Base-by-base conservation (phyloP, 1,139 yeast species). In the Hyphopichia fennica region DNA sequence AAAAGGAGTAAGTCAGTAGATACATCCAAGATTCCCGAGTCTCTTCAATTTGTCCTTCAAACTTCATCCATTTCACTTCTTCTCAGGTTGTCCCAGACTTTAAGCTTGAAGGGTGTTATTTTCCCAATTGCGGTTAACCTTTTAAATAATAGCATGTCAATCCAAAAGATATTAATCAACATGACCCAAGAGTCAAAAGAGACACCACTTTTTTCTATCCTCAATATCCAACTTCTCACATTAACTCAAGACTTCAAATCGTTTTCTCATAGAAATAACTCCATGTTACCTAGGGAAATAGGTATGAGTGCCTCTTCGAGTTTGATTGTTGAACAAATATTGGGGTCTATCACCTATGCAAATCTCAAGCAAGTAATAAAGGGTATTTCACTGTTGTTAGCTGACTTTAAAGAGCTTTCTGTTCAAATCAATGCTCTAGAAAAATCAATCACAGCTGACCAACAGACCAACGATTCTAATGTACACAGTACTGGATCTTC, bases 121-220 rank as follows among this genome's bases (percentile, higher is more conserved):
- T 58, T 67, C 11, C 82, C 82, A 1, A 48, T 75, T 1, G 59
- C 70, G 3, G 71, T 55, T 46, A 69, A 68, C 43, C 58, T 68
- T 34, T 43, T 52, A 2, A 57, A 59, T 18, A 58, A 62, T 20
- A 56, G 57, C 15, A 44, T 74, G 35, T 58, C 50, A 15, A 59
- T 74, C n/a, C 63, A 65, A 13, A 62, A 62, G 27, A 49, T 72
- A 1, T 34, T 55, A 13, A 39, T 69, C 9, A 59, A 54, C 23
- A 29, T 48, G 18, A 35, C 36, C 13, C n/a, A 30, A 10, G 44
- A 44, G n/a, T 41, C 35, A 1, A 35, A 42, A 5, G 52, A 51
- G 25, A 47, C 43, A 13, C 48, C 44, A 1, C 22, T 68, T 2
- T 45, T 59, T 3, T 51, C 57, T 0, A 45, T 69, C 2, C 48